Evolutionary conservation across 148 eudicot species (phyloP).

Genomic region (Hydrangea macrophylla): DNA sequence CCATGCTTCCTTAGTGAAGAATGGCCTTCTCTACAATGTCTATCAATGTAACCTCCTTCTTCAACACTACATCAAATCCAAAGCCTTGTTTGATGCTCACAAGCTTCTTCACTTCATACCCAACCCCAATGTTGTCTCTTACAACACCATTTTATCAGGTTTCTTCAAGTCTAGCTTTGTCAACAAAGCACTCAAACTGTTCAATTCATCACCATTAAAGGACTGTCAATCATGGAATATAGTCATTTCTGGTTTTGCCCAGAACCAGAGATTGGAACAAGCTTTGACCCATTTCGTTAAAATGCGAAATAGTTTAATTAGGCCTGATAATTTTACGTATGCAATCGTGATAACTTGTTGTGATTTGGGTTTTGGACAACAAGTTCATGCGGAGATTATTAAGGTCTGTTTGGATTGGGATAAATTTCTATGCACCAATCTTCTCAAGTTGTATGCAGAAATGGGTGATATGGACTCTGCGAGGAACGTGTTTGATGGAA

Average conservation of each 20-base stretch:
- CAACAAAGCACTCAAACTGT: not conserved
- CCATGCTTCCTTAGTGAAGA: not conserved
- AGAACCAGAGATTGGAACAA: not conserved
- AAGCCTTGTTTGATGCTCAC: not conserved
- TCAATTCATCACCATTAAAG: not conserved
- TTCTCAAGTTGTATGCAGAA: not conserved
- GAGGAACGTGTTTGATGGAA: not conserved
- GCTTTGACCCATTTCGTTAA: not conserved
- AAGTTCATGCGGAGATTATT: no score
- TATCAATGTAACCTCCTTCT: not conserved
- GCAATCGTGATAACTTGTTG: no score
- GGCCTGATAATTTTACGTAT: not conserved
- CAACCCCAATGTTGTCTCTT: not conserved
- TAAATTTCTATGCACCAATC: not conserved
- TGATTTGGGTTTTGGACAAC: no score
- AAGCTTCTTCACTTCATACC: constrained; percentile 3
- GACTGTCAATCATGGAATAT: not conserved
- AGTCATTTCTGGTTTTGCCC: not conserved
- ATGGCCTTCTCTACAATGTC: not conserved
- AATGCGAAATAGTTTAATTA: not conserved
- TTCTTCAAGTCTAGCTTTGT: not conserved
- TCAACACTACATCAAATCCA: not conserved
- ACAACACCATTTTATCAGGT: not conserved
- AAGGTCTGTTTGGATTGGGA: not conserved
- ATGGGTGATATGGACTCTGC: not conserved